Base-by-base conservation (phyloP, 1,284 basidiomycete species). In the Neolentinus lepideus region DNA sequence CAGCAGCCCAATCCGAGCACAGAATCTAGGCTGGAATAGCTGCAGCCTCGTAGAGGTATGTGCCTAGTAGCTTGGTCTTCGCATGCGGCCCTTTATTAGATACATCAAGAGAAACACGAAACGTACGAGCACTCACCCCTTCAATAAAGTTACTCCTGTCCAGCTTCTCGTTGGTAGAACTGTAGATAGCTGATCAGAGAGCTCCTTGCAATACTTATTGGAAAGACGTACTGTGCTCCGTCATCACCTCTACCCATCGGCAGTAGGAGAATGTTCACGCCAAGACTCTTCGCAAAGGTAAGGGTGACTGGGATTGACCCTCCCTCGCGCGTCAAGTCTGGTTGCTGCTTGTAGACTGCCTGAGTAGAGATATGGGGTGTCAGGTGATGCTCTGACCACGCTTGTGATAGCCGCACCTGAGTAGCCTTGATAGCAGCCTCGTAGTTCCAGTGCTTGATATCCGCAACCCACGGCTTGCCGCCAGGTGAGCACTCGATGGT, bases 301-400 rank as follows among this genome's bases (percentile, higher is more conserved):
- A 99, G 80, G 4, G 95, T 97, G 51, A 98, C 93, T 0, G 95
- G 95, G 63, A 98, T 98, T 1, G 92, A 96, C 1, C 96, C 94
- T 57, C 97, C 96, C 73, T 99, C 96, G 52, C 94, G 83, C 1
- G 91, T 96, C 65, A 93, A 79, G 69, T 97, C 92, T 1, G 94
- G 94, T 27, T 84, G 82, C 68, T 85, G 81, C 52, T 85, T 82
- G 72, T 94, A 97, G 12, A 97, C 77, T 8, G 79, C 77, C 83
- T 94, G 57, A 25, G 38, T 16, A 43, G 4, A 25, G 36, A 33
- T 59, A 62, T 6, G 62, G 64, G 50, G 58, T 55, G 53, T 59
- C 64, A 10, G 61, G 53, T 10, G 51, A 43, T 21, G 16, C 8
- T 3, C 38, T 21, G 6, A n/a, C n/a, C n/a, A n/a, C n/a, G n/a